Percentiles rank a stretch among this genome's conserved stretches.
Evolutionary conservation across 164 flowering plant species (phyloP).

Genomic region (Akebia trifoliata): DNA sequence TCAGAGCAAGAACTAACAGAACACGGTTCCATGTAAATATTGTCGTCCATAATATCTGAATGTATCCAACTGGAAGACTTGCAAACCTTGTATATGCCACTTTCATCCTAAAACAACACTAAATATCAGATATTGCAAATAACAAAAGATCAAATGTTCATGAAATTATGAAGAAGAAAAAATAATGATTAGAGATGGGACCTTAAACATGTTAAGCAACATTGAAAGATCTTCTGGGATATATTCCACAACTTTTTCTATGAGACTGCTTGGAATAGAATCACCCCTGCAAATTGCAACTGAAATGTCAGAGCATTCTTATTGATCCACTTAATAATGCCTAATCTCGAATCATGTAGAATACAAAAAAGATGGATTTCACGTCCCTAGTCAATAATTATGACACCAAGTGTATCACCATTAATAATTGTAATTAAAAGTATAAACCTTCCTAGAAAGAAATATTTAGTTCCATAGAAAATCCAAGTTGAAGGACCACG

Average conservation of each 20-base stretch:
- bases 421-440: no score
- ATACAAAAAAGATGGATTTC: not conserved
- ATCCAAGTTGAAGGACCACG: no score
- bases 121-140: conserved; percentile 12
- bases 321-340: not conserved
- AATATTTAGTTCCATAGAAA: no score
- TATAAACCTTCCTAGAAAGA: no score
- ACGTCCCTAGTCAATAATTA: conserved; percentile 1
- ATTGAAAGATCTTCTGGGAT: conserved; percentile 60
- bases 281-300: conserved; percentile 60
- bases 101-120: conserved; percentile 36
- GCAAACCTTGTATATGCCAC: conserved; percentile 17
- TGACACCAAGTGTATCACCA: conserved; percentile 6
- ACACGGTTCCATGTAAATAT: conserved; percentile 61
- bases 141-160: not conserved
- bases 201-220: conserved; percentile 47
- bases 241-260: conserved; percentile 70
- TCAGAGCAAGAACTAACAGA: conserved; percentile 12
- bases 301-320: conserved; percentile 3
- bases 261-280: conserved; percentile 67
- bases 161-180: not conserved
- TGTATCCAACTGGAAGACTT: conserved; percentile 76
- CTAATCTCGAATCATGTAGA: not conserved
- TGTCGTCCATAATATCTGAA: conserved; percentile 95
- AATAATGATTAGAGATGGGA: conserved; percentile 12